Conservation (phyloP, 345 rosid genomes). For the Camelina hispida region DNA sequence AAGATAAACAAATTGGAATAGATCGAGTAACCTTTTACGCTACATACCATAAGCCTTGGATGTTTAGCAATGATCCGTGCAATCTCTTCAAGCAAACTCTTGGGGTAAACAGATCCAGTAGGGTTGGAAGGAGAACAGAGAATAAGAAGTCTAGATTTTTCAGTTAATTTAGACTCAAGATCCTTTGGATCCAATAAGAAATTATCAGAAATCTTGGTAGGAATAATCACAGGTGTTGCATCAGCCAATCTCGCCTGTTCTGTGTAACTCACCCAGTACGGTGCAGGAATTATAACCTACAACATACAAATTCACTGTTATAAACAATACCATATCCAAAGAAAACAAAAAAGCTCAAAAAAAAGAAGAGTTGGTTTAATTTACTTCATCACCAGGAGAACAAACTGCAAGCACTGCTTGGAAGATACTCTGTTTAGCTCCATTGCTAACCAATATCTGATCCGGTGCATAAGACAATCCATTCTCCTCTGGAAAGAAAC, state of each 20-base stretch:
- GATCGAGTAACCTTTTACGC: constrained; percentile 10
- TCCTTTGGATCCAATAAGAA: constrained; percentile 86
- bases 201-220: constrained; percentile 76
- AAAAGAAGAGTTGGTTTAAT: background rate
- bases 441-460: constrained; percentile 91
- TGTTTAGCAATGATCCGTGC: constrained; percentile 85
- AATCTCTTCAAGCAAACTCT: constrained; percentile 85
- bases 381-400: constrained; percentile 96
- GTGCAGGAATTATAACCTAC: constrained; percentile 97
- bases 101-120: constrained; percentile 97
- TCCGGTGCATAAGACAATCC: constrained; percentile 80
- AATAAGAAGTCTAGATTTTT: constrained; percentile 83
- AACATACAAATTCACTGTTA: background rate
- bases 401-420: constrained; percentile 96
- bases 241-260: constrained; percentile 95
- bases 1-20: background rate
- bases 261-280: constrained; percentile 97
- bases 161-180: constrained; percentile 74
- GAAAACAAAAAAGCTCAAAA: background rate
- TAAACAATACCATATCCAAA: background rate
- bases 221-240: constrained; percentile 92
- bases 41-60: constrained; percentile 90
- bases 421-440: constrained; percentile 82
- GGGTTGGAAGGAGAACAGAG: constrained; percentile 98
- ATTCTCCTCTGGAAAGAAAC: constrained; percentile 72